Evolutionary conservation across 2,329 filamentous ascomycete species (phyloP).

Genomic region (Pezicula rhizophila): DNA sequence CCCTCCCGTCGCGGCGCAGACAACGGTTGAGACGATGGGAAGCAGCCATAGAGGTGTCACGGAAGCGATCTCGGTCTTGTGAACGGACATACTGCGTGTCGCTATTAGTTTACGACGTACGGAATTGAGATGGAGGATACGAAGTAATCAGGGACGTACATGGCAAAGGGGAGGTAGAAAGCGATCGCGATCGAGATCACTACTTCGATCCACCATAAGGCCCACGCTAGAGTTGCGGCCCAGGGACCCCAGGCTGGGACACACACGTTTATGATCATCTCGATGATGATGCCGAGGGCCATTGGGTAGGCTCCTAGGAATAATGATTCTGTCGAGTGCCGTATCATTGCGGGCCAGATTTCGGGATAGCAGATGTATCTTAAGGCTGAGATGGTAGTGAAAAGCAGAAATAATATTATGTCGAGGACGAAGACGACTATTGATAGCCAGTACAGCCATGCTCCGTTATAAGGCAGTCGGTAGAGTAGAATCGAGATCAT

Average conservation of each 20-base stretch:
- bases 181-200: constrained; percentile 44
- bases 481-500: constrained; percentile 58
- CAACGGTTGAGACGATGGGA: constrained; percentile 59
- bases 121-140: neutral
- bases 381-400: constrained; percentile 46
- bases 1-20: constrained; percentile 57
- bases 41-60: constrained; percentile 61
- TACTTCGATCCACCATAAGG: constrained; percentile 50
- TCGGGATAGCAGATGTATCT: constrained; percentile 61
- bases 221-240: constrained; percentile 42
- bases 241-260: constrained; percentile 51
- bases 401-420: constrained; percentile 48
- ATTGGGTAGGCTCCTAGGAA: constrained; percentile 64
- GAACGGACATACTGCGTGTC: constrained; percentile 14
- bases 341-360: constrained; percentile 61
- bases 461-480: constrained; percentile 53
- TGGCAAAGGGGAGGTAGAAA: constrained; percentile 46
- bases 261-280: constrained; percentile 55
- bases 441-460: constrained; percentile 53
- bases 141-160: constrained; percentile 34
- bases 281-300: constrained; percentile 60
- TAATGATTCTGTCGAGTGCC: constrained; percentile 55
- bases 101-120: neutral
- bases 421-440: constrained; percentile 58
- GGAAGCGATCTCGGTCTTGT: constrained; percentile 35